phyloP scores from a whole-genome alignment of 2,329 filamentous ascomycete species.

The Pestalotiopsis sp. region DNA sequence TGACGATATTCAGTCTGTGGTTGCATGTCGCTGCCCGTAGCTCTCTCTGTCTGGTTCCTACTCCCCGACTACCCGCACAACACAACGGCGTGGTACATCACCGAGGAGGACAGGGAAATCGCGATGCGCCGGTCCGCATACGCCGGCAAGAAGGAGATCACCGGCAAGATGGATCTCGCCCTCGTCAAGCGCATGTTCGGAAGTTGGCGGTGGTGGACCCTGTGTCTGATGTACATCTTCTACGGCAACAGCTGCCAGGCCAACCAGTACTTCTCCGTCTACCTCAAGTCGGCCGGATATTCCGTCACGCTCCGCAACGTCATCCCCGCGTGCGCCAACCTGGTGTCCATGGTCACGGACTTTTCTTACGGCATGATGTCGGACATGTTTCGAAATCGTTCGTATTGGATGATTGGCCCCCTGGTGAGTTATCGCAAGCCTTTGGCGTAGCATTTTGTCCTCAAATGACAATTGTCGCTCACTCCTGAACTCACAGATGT shows the following conservation, averaged over 20 bases:
- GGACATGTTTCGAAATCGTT: conserved; percentile 13
- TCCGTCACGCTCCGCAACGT: conserved; percentile 19
- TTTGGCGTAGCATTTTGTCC: not conserved
- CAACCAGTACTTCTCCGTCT: conserved; percentile 25
- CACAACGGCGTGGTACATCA: conserved; percentile 29
- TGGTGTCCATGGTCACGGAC: conserved; percentile 13
- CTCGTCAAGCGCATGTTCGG: conserved; percentile 28
- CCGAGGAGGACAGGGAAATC: conserved; percentile 23
- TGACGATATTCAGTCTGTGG: conserved; percentile 10
- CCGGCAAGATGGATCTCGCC: conserved; percentile 20
- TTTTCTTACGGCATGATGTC: conserved; percentile 16
- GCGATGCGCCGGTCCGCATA: conserved; percentile 25
- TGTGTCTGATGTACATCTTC: conserved; percentile 4
- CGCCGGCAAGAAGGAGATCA: conserved; percentile 27
- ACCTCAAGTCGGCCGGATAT: conserved; percentile 21
- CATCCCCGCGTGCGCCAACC: conserved; percentile 19
- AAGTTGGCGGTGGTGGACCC: conserved; percentile 30
- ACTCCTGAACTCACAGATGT: not conserved
- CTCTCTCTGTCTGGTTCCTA: conserved; percentile 27
- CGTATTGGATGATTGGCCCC: conserved; percentile 14
- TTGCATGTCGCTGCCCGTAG: conserved; percentile 32
- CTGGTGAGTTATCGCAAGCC: not conserved
- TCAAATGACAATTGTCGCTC: not conserved
- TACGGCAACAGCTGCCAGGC: conserved; percentile 31
- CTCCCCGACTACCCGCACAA: conserved; percentile 31